A percentile compares a stretch with the other conserved stretches of the same genome.
Evolutionary conservation across 78 protist species (phyloP).

Genomic region (Bigelowiella natans): DNA sequence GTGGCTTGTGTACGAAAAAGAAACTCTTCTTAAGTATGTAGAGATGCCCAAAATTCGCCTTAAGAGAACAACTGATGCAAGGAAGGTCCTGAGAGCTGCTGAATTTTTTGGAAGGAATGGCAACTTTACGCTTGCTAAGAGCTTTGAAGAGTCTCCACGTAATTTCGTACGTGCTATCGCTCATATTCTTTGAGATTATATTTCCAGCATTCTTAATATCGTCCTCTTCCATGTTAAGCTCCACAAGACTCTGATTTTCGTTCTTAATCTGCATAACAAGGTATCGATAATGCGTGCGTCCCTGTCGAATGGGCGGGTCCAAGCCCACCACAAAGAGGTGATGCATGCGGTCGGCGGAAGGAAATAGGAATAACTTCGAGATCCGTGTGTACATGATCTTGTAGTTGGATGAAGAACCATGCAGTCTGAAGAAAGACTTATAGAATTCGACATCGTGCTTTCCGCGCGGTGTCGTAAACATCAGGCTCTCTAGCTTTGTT

Average conservation of each 20-base stretch:
- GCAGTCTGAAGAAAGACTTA: slow-evolving; percentile 38
- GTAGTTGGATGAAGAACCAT: slow-evolving; percentile 48
- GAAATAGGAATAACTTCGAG: slow-evolving; percentile 31
- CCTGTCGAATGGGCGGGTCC: slow-evolving; percentile 57
- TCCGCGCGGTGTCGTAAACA: slow-evolving; percentile 1
- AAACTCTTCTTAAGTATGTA: slow-evolving; percentile 49
- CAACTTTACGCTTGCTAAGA: background rate
- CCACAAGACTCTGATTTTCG: background rate
- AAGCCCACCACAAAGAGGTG: slow-evolving; percentile 37
- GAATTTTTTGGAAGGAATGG: background rate
- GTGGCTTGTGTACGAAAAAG: slow-evolving; percentile 59
- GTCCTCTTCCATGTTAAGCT: background rate
- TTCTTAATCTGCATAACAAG: slow-evolving; percentile 37
- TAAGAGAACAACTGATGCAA: slow-evolving; percentile 28
- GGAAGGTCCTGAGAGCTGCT: background rate
- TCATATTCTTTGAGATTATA: background rate
- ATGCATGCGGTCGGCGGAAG: slow-evolving; percentile 25
- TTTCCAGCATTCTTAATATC: background rate
- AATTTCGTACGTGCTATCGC: background rate
- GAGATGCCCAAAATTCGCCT: slow-evolving; percentile 48
- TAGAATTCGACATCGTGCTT: slow-evolving; percentile 53
- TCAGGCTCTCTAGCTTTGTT: background rate
- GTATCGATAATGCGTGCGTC: slow-evolving; percentile 46
- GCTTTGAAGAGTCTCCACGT: background rate
- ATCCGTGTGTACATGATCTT: slow-evolving; percentile 39